phyloP scores from a whole-genome alignment of 495 filamentous ascomycete genomes.

The Xylaria longipes region DNA sequence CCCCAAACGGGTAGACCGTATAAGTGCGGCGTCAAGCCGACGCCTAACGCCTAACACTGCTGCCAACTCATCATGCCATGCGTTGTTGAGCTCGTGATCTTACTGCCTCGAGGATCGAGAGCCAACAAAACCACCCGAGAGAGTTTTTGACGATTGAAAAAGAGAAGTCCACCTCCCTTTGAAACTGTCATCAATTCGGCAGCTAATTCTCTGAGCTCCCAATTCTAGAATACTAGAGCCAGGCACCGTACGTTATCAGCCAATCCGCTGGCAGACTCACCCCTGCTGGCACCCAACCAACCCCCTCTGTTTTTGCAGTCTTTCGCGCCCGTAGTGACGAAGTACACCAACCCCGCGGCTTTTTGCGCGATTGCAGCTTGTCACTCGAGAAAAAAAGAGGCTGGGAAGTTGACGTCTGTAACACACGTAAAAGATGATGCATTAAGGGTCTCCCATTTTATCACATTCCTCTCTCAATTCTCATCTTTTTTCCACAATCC shows the following conservation, averaged over 20 bases:
- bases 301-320: constrained; percentile 39
- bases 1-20: constrained; percentile 12
- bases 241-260: constrained; percentile 11
- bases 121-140: constrained; percentile 20
- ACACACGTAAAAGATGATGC: constrained; percentile 37
- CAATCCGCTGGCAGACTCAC: constrained; percentile 14
- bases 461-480: constrained; percentile 15
- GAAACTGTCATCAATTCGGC: constrained; percentile 17
- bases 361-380: constrained; percentile 30
- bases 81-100: constrained; percentile 21
- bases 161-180: constrained; percentile 24
- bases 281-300: constrained; percentile 40
- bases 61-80: constrained; percentile 28
- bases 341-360: constrained; percentile 43
- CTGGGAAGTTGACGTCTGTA: constrained; percentile 33
- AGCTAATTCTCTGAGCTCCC: constrained; percentile 19
- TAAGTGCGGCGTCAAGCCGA: constrained; percentile 12
- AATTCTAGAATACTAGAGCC: constrained; percentile 11
- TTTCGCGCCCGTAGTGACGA: constrained; percentile 26
- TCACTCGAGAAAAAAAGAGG: constrained; percentile 36
- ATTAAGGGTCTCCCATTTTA: constrained; percentile 33
- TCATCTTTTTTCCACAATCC: constrained; percentile 6
- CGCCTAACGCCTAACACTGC: background rate
- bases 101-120: constrained; percentile 6
- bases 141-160: constrained; percentile 18